Base-by-base conservation (phyloP, 805 yeast species). In the Torulaspora indica region DNA sequence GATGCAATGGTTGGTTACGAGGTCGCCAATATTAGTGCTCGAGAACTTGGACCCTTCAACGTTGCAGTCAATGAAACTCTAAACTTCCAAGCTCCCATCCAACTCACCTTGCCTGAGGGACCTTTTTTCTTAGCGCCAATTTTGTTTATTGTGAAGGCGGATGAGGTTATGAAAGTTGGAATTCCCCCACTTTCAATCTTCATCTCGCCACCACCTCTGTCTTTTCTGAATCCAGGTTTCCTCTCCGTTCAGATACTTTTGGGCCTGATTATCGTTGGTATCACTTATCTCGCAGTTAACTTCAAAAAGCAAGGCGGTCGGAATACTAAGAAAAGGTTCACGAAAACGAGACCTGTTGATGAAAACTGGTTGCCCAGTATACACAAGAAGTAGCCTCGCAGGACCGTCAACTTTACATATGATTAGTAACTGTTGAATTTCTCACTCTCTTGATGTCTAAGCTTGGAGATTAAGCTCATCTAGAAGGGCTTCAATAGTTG, bases 191-290 rank as follows among this genome's bases (percentile, higher is more conserved):
- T 78, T 56, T 66, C 81, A 47, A 68, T 85, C 35, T 62, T 70
- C 17, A 76, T 89, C 45, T 64, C 64, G 8, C 95, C 88, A 55
- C 76, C 75, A 29, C 75, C 81, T 45, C 69, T 89, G 54, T 82
- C 95, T 0, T 51, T 81, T 42, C 80, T 82, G 67, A 78, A 85
- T 60, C 93, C 90, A 10, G 79, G 81, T 64, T 75, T 88, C 57
- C 59, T 87, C 46, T 62, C 84, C 28, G 75, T 84, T 52, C 83
- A 80, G 60, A 40, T 78, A 12, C 53, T 85, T 20, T 66, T 86
- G 45, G 53, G 70, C 3, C 73, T 67, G 17, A 62, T 81, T 14
- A 42, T 81, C 23, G 80, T 69, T 40, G 75, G 68, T 33, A 54
- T 74, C 37, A 79, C 70, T 35, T 83, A 80, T 63, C 61, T 69